Percentiles rank a stretch among this genome's conserved stretches.
Conservation (phyloP, 345 rosid genomes). For the Eucalyptus lansdowneana region DNA sequence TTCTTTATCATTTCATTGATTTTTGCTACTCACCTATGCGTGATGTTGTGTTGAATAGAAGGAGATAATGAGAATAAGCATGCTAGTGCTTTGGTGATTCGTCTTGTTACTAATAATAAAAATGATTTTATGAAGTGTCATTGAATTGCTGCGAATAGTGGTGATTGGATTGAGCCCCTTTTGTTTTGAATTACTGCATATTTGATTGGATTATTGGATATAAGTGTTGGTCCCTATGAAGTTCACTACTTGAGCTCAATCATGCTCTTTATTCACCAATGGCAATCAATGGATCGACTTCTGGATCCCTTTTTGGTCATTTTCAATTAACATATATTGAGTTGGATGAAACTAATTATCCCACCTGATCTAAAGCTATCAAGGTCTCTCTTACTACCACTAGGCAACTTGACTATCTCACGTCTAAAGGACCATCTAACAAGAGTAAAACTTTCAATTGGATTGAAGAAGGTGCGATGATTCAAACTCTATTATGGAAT, state of each 20-base stretch:
- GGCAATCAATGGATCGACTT: no score
- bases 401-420: neutral
- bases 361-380: neutral
- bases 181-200: no score
- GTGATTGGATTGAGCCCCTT: neutral
- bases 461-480: neutral
- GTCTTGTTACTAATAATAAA: no score
- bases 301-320: neutral
- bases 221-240: neutral
- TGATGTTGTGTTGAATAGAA: no score
- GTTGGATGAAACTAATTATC: neutral
- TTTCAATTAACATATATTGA: neutral
- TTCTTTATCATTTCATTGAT: no score
- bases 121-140: neutral
- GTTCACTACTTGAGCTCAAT: neutral
- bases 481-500: neutral
- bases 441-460: neutral
- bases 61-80: no score
- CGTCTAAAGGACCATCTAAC: neutral
- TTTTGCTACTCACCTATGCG: no score
- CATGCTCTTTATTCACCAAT: neutral
- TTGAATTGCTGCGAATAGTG: neutral
- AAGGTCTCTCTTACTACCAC: neutral
- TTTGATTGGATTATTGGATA: neutral
- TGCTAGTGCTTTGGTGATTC: no score